Evolutionary conservation across 352 stramenopile species (phyloP).

Genomic region (Pythium pyrilobum): DNA sequence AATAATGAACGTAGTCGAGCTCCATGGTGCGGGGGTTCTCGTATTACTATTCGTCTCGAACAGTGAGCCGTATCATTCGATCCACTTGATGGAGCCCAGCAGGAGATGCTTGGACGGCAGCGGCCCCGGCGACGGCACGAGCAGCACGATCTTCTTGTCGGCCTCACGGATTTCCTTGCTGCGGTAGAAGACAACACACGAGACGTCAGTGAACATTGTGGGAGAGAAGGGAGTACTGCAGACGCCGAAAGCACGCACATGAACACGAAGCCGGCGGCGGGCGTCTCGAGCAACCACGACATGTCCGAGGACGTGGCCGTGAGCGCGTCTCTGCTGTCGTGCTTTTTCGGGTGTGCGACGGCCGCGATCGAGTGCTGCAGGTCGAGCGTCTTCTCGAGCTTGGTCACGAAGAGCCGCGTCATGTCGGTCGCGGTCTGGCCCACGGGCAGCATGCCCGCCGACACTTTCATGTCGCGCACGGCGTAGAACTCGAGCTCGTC

Average conservation of each 20-base stretch:
- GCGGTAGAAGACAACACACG: not conserved
- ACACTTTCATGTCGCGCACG: constrained; percentile 73
- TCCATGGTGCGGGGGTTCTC: no score
- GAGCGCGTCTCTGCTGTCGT: constrained; percentile 25
- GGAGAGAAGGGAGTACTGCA: not conserved
- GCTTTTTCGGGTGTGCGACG: constrained; percentile 43
- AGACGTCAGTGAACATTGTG: not conserved
- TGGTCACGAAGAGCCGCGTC: constrained; percentile 60
- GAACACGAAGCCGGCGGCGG: constrained; percentile 78
- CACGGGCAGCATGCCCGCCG: constrained; percentile 80
- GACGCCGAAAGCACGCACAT: constrained; percentile 51
- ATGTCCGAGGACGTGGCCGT: constrained; percentile 40
- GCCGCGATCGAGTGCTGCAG: constrained; percentile 69
- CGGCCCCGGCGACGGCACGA: constrained; percentile 76
- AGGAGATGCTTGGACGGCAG: constrained; percentile 76
- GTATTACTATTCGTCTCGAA: not conserved
- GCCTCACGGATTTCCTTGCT: constrained; percentile 75
- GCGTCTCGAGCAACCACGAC: constrained; percentile 53
- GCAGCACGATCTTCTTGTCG: constrained; percentile 75
- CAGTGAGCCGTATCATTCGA: constrained; percentile 47
- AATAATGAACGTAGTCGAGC: not conserved
- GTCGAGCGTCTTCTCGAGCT: constrained; percentile 67
- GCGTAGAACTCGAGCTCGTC: constrained; percentile 76
- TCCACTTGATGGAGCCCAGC: constrained; percentile 83
- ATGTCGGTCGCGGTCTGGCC: constrained; percentile 69